Conservation (phyloP, 352 stramenopile genomes). For the Blastocystis sp. region DNA sequence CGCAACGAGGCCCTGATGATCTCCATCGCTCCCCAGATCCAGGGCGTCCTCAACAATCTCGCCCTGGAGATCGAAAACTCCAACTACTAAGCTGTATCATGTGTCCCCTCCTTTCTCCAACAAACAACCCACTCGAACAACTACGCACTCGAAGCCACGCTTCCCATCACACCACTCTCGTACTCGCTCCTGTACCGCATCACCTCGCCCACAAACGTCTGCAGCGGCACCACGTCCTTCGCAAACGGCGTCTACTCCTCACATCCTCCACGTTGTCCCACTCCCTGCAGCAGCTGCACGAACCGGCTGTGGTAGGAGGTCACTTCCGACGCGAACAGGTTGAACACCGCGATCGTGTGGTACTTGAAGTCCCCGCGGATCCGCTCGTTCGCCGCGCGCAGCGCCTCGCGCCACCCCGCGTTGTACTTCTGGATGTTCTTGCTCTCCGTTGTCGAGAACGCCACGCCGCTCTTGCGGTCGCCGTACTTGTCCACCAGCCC, state of each 20-base stretch:
- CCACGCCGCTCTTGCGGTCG: background rate
- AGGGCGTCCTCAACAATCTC: conserved; percentile 51
- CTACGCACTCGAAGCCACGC: no score
- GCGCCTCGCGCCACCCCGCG: background rate
- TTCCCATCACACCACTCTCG: background rate
- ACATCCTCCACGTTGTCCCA: background rate
- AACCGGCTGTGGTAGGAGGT: conserved; percentile 26
- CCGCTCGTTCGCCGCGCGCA: conserved; percentile 10
- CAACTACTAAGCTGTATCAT: conserved; percentile 38
- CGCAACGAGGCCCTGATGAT: conserved; percentile 33
- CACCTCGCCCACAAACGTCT: conserved; percentile 1
- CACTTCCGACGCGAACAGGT: conserved; percentile 29
- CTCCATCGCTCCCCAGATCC: conserved; percentile 36
- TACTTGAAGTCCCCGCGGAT: conserved; percentile 45
- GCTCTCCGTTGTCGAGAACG: conserved; percentile 17
- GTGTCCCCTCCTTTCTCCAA: background rate
- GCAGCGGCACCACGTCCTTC: conserved; percentile 25
- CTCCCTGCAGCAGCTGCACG: conserved; percentile 31
- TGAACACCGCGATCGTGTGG: conserved; percentile 25
- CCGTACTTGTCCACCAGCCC: conserved; percentile 34
- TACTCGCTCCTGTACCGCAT: background rate
- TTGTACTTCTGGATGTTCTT: conserved; percentile 41
- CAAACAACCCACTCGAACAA: no score
- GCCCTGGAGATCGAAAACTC: conserved; percentile 41
- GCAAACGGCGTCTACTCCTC: conserved; percentile 39